Evolutionary conservation across 768 basidiomycete genomes (phyloP), one percentile per base, ranked within the genome.

Genomic region (Suillus brevipes): DNA sequence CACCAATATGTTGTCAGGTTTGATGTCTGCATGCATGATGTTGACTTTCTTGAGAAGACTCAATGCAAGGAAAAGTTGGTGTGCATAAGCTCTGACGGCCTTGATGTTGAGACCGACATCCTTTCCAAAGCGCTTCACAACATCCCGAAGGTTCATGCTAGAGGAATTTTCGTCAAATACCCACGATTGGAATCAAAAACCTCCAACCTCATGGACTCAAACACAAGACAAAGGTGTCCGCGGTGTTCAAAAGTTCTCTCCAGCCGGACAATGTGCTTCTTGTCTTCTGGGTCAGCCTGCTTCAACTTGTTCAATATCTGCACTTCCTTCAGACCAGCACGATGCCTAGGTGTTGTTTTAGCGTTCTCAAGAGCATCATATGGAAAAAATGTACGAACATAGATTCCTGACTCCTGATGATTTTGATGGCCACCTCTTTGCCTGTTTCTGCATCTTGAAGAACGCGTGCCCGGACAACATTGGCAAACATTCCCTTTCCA

Each of bases 401-500:
- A 31, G 92, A 93, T 73, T 99, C 97, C 76, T 99, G 97, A 72
- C 89, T 90, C 55, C 97, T 82, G 57, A 98, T 89, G 65, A 99
- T 96, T 79, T 99, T 99, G 77, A 99, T 98, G 1, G 97, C 97
- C 12, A 99, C 95, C 75, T 99, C 97, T 71, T 81, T 80, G 47
- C 87, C 84, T 20, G 66, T 67, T 60, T 85, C 82, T 63, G 82
- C 79, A 40, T 91, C 90, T 78, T 89, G 80, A 52, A 96, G 80
- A 12, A 95, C 84, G 38, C 94, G 87, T 10, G 96, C 97, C 55
- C 92, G 87, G 34, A 98, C 95, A 59, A 99, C 97, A 63, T 93
- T 94, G 57, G 95, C 95, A 75, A 99, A 99, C 97, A 99, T 99
- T 57, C 97, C 97, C 75, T 97, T 96, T 20, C 97, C 97, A n/a